Conservation (phyloP, 352 stramenopile genomes). For the Phytophthora pluvialis region DNA sequence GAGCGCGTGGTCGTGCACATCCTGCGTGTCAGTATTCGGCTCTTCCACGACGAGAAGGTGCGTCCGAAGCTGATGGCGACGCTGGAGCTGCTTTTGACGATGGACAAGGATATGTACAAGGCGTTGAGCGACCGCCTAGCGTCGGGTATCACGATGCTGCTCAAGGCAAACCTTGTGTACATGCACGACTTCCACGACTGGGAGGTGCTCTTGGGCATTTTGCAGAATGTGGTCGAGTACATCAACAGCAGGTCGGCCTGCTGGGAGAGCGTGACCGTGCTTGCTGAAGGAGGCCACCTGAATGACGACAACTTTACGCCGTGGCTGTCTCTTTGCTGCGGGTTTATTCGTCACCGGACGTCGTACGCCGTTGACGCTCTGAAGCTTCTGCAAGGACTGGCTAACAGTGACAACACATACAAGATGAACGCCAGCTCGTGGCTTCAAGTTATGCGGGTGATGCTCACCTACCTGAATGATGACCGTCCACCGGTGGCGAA, state of each 20-base stretch:
- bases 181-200: conserved; percentile 88
- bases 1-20: conserved; percentile 89
- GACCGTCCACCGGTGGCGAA: conserved; percentile 79
- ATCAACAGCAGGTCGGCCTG: conserved; percentile 73
- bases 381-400: conserved; percentile 74
- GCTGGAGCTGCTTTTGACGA: conserved; percentile 69
- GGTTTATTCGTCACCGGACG: conserved; percentile 80
- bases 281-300: conserved; percentile 74
- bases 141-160: conserved; percentile 81
- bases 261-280: conserved; percentile 79
- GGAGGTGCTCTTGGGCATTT: conserved; percentile 72
- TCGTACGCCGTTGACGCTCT: conserved; percentile 81
- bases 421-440: conserved; percentile 75
- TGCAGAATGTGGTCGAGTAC: conserved; percentile 82
- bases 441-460: conserved; percentile 88
- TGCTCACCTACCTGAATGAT: conserved; percentile 85
- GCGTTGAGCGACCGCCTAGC: conserved; percentile 82
- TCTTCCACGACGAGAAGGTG: conserved; percentile 87
- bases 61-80: conserved; percentile 85
- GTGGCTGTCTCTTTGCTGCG: conserved; percentile 83
- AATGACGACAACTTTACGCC: conserved; percentile 81
- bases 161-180: conserved; percentile 90
- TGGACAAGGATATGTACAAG: conserved; percentile 86
- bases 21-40: conserved; percentile 81
- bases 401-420: conserved; percentile 76